These are phyloP conservation scores for Poronia punctata DNA, from an alignment of 495 filamentous ascomycete genomes.

Conservation along the genomic window DNA sequence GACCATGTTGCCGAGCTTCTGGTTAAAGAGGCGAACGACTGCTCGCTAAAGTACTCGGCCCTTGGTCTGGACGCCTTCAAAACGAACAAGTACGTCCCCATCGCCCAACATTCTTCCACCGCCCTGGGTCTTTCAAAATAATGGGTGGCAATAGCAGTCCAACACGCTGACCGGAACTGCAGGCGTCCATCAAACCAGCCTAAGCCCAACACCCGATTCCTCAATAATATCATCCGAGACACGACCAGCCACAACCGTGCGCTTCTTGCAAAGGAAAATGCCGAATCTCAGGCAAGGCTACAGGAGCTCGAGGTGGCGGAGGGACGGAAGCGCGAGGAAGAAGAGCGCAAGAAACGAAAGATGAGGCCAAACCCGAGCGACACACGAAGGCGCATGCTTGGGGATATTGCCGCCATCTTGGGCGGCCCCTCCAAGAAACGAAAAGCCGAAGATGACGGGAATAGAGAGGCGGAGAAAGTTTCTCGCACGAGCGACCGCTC, in stretches of 20 bases:
- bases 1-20: conserved; percentile 69
- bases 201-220: conserved; percentile 85
- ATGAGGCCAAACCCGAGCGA: conserved; percentile 33
- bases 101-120: conserved; percentile 3
- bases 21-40: conserved; percentile 62
- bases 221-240: conserved; percentile 81
- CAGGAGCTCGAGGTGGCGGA: conserved; percentile 36
- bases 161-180: too few relatives aligned
- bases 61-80: conserved; percentile 66
- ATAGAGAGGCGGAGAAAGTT: conserved; percentile 8
- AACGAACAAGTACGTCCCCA: conserved; percentile 50
- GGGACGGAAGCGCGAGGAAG: conserved; percentile 31
- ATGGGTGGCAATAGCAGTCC: too few relatives aligned
- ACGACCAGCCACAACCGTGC: conserved; percentile 87
- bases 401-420: conserved; percentile 46
- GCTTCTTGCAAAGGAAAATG: conserved; percentile 72
- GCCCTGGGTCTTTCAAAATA: too few relatives aligned
- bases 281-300: conserved; percentile 43
- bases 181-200: conserved; percentile 57
- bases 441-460: conserved; percentile 15
- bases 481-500: conserved; percentile 1
- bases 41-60: conserved; percentile 62
- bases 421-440: conserved; percentile 33
- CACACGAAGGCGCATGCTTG: conserved; percentile 44
- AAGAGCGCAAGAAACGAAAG: conserved; percentile 31